Evolutionary conservation across 2,329 filamentous ascomycete species (phyloP).

Genomic region (Metarhizium humberi): DNA sequence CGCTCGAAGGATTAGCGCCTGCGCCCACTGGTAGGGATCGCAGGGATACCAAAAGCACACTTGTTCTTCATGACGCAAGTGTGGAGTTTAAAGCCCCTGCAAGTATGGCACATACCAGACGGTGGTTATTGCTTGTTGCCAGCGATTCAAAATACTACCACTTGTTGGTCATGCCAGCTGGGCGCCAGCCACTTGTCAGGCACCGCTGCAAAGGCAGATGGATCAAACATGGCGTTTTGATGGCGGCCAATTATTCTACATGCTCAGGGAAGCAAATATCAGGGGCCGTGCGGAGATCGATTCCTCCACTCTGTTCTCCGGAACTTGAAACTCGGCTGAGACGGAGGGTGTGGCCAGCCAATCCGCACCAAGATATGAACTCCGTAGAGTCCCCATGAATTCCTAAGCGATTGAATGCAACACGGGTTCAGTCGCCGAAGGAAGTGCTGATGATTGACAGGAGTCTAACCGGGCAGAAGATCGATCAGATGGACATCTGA

Average conservation of each 20-base stretch:
- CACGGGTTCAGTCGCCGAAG: no score
- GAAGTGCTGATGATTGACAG: no score
- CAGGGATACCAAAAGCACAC: no score
- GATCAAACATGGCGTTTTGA: background rate
- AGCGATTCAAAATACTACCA: no score
- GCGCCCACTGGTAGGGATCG: no score
- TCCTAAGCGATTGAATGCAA: background rate
- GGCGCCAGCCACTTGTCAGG: background rate
- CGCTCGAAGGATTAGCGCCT: no score
- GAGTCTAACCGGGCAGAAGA: no score
- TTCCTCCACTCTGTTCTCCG: background rate
- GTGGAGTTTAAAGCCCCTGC: background rate
- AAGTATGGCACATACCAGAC: no score
- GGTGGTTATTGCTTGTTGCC: no score
- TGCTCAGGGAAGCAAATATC: background rate
- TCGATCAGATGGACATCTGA: no score
- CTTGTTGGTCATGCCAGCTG: no score
- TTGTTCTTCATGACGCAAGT: slow-evolving; percentile 1
- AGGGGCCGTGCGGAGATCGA: slow-evolving; percentile 2
- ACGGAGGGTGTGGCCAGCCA: background rate
- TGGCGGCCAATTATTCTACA: background rate
- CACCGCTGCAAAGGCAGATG: background rate
- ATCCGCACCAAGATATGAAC: no score
- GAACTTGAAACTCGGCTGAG: slow-evolving; percentile 4
- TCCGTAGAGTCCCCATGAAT: background rate